phyloP scores from a whole-genome alignment of 768 basidiomycete species.

The Suillus placidus region DNA sequence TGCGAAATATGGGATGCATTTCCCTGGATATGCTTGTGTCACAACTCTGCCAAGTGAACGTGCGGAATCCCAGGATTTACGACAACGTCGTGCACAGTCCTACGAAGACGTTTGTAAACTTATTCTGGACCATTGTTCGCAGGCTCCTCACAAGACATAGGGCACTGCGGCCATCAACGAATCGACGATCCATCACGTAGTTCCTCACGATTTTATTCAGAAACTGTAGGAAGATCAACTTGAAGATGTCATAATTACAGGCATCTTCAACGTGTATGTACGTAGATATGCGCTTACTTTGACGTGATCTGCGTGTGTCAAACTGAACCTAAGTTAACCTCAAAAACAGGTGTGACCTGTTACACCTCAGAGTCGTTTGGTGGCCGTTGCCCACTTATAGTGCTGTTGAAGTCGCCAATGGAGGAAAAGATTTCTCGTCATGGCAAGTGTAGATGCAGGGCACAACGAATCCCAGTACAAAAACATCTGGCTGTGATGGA shows the following conservation, averaged over 20 bases:
- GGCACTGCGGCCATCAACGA: neutral
- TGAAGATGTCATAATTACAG: neutral
- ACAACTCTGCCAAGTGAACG: constrained; percentile 22
- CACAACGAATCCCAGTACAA: neutral
- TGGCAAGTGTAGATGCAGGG: neutral
- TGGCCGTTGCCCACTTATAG: neutral
- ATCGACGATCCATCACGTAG: neutral
- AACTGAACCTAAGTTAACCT: too few relatives aligned
- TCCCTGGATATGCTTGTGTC: constrained; percentile 41
- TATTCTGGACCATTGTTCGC: neutral
- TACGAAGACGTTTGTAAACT: neutral
- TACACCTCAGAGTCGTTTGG: neutral
- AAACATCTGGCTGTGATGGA: neutral
- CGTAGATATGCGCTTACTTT: neutral
- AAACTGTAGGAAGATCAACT: neutral
- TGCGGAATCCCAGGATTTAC: constrained; percentile 10
- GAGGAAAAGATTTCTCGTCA: neutral
- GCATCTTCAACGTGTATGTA: neutral
- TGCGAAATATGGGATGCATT: constrained; percentile 31
- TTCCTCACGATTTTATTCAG: neutral
- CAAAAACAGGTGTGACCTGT: neutral
- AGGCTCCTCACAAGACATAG: neutral
- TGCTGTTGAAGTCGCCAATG: neutral
- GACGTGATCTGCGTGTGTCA: neutral
- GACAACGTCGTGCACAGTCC: constrained; percentile 5